Conservation (phyloP, 495 filamentous ascomycete genomes). For the Hypoxylon fragiforme region DNA sequence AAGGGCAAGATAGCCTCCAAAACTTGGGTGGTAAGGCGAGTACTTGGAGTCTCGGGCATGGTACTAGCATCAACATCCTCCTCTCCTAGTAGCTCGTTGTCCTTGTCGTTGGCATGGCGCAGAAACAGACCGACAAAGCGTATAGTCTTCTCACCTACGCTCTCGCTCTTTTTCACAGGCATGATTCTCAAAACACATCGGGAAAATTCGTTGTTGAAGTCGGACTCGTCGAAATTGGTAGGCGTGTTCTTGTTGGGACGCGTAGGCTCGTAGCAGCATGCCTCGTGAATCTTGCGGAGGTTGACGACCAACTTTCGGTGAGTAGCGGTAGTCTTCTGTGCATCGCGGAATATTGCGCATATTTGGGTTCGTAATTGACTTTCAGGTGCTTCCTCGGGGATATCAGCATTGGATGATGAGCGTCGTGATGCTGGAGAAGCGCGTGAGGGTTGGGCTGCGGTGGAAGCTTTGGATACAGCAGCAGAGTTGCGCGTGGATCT, state of each 20-base stretch:
- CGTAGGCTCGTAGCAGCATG: constrained; percentile 77
- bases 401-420: constrained; percentile 64
- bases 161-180: constrained; percentile 88
- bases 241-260: constrained; percentile 52
- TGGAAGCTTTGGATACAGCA: constrained; percentile 60
- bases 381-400: constrained; percentile 73
- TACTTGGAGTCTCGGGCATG: constrained; percentile 78
- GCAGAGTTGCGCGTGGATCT: constrained; percentile 56
- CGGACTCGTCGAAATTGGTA: constrained; percentile 72
- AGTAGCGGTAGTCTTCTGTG: constrained; percentile 82
- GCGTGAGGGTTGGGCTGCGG: constrained; percentile 54
- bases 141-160: constrained; percentile 81
- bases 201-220: constrained; percentile 84
- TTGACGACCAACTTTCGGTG: constrained; percentile 88
- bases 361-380: constrained; percentile 75
- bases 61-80: constrained; percentile 60
- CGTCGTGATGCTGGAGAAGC: constrained; percentile 60
- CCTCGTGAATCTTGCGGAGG: constrained; percentile 83
- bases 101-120: constrained; percentile 80
- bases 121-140: constrained; percentile 86
- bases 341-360: constrained; percentile 79
- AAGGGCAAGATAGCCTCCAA: constrained; percentile 70
- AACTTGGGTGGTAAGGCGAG: constrained; percentile 72
- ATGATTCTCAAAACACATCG: constrained; percentile 81
- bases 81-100: constrained; percentile 57